Conservation (phyloP, 2,329 filamentous ascomycete species). For the Macrophomina phaseolina region DNA sequence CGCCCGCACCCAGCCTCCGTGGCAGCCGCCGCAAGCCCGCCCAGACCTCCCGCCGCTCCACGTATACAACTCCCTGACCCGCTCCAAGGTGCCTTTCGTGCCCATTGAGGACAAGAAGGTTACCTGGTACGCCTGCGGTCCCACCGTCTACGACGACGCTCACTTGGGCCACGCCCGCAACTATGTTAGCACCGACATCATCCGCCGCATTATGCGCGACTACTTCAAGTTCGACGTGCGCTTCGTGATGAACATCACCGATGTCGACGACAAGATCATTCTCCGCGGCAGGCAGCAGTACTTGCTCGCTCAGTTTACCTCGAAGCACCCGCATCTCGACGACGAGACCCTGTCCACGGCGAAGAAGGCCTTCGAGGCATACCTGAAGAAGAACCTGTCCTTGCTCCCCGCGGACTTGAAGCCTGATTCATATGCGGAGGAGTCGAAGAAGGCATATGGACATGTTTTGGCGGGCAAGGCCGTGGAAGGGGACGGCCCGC, state of each 20-base stretch:
- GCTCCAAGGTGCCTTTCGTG: conserved; percentile 74
- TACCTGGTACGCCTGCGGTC: conserved; percentile 88
- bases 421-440: conserved; percentile 55
- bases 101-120: conserved; percentile 75
- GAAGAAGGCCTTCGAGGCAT: conserved; percentile 59
- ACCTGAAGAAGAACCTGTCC: conserved; percentile 71
- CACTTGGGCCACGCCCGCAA: conserved; percentile 86
- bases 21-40: conserved; percentile 42
- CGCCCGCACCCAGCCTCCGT: conserved; percentile 46
- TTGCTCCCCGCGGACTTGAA: conserved; percentile 52
- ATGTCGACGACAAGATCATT: conserved; percentile 62
- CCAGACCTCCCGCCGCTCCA: conserved; percentile 62
- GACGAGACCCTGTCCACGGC: conserved; percentile 56
- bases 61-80: conserved; percentile 81
- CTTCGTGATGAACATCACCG: conserved; percentile 94
- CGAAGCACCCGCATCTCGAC: conserved; percentile 51
- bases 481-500: conserved; percentile 58
- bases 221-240: conserved; percentile 84
- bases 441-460: conserved; percentile 59
- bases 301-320: conserved; percentile 73
- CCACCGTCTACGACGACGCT: conserved; percentile 79
- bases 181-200: conserved; percentile 89
- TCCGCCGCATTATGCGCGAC: conserved; percentile 79
- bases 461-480: conserved; percentile 61
- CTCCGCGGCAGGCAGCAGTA: conserved; percentile 75